phyloP scores from a whole-genome alignment of 441 rosid genomes.

The Erodium moschatum region DNA sequence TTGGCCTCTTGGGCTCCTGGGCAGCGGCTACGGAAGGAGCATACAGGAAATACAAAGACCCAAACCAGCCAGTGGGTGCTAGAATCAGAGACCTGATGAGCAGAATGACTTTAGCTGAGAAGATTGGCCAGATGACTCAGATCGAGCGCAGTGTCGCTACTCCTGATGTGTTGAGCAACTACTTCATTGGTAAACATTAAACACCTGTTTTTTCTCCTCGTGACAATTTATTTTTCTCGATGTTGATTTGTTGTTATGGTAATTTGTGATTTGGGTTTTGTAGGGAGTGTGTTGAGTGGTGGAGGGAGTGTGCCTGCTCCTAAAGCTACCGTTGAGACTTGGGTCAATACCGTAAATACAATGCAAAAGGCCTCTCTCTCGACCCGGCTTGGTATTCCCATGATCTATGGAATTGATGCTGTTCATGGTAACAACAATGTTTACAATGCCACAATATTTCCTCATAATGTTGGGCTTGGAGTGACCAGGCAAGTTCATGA shows the following conservation, averaged over 20 bases:
- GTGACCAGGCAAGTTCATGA: slow-evolving; percentile 31
- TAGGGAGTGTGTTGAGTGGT: slow-evolving; percentile 18
- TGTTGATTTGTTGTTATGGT: too few relatives aligned
- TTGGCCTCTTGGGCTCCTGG: too few relatives aligned
- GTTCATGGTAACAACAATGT: slow-evolving; percentile 36
- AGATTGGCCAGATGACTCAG: slow-evolving; percentile 8
- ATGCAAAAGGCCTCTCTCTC: slow-evolving; percentile 58
- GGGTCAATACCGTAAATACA: slow-evolving; percentile 63
- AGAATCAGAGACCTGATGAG: neutral
- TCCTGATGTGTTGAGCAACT: too few relatives aligned
- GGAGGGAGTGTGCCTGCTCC: slow-evolving; percentile 47
- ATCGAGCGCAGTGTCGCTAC: neutral
- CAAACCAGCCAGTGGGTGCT: slow-evolving; percentile 4
- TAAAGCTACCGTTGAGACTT: slow-evolving; percentile 44
- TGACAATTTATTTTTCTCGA: too few relatives aligned
- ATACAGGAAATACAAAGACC: slow-evolving; percentile 3
- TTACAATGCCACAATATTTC: slow-evolving; percentile 50
- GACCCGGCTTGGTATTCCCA: slow-evolving; percentile 66
- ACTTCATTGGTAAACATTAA: too few relatives aligned
- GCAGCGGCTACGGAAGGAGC: too few relatives aligned
- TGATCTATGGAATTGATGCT: slow-evolving; percentile 43
- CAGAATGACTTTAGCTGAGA: slow-evolving; percentile 4
- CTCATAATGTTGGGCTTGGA: slow-evolving; percentile 33
- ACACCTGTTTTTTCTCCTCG: too few relatives aligned
- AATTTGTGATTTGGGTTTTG: too few relatives aligned